Percentiles rank a stretch among this genome's conserved stretches.
Evolutionary conservation across 768 basidiomycete species (phyloP).

Genomic region (Phlebiopsis flavidoalba): DNA sequence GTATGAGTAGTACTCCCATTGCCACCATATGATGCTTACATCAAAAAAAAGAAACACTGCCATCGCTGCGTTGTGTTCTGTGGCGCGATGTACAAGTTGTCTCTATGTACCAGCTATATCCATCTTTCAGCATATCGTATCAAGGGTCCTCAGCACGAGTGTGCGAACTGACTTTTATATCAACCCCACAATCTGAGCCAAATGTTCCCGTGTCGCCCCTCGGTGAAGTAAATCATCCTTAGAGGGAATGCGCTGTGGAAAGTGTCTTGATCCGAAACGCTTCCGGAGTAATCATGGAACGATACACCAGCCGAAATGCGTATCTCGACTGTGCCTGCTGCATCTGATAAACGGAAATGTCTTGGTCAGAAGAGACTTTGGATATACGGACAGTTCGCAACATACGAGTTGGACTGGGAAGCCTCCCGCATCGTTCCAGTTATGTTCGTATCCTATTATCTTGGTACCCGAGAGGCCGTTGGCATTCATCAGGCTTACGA

Average conservation of each 20-base stretch:
- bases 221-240: slow-evolving; percentile 56
- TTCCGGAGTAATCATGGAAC: slow-evolving; percentile 70
- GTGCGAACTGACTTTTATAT: slow-evolving; percentile 54
- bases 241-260: slow-evolving; percentile 53
- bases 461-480: slow-evolving; percentile 58
- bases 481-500: slow-evolving; percentile 52
- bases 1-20: too few species aligned
- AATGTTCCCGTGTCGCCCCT: slow-evolving; percentile 64
- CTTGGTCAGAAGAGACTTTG: neutral
- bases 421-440: slow-evolving; percentile 61
- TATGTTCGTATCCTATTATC: slow-evolving; percentile 69
- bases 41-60: slow-evolving; percentile 48
- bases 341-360: slow-evolving; percentile 34
- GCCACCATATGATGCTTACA: slow-evolving; percentile 20
- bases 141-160: neutral
- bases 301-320: slow-evolving; percentile 59
- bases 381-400: neutral
- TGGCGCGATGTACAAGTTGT: slow-evolving; percentile 52
- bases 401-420: slow-evolving; percentile 57
- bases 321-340: slow-evolving; percentile 46
- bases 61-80: slow-evolving; percentile 35
- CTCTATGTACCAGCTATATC: slow-evolving; percentile 66
- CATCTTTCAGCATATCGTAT: neutral
- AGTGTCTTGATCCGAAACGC: slow-evolving; percentile 43
- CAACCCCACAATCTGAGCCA: slow-evolving; percentile 74